Conservation (phyloP, 225 moss, liverwort and hornwort genomes). For the Marchantia polymorpha region DNA sequence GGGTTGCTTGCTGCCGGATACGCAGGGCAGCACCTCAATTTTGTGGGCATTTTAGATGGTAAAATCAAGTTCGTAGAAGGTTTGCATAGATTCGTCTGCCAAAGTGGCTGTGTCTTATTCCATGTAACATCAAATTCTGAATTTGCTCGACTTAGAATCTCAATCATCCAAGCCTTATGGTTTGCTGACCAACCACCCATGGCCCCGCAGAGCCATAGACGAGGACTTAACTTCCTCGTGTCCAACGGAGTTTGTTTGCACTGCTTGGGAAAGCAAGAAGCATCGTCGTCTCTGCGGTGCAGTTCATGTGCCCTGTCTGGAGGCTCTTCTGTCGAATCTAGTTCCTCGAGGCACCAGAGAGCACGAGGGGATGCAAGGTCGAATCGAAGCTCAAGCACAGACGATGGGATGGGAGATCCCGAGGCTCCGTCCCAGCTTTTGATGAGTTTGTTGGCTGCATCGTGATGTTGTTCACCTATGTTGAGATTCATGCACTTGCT, state of each 20-base stretch:
- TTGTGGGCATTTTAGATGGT: constrained; percentile 14
- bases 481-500: neutral
- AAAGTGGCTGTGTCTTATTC: constrained; percentile 1
- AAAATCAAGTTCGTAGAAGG: neutral
- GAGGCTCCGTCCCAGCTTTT: neutral
- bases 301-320: too few relatives aligned
- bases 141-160: constrained; percentile 4
- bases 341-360: neutral
- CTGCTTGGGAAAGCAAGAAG: neutral
- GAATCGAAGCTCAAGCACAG: neutral
- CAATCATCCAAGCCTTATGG: neutral
- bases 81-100: constrained; percentile 17
- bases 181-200: neutral
- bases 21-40: constrained; percentile 14
- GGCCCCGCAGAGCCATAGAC: neutral
- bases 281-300: neutral
- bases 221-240: neutral
- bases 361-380: neutral
- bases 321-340: neutral
- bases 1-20: constrained; percentile 23
- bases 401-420: neutral
- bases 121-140: constrained; percentile 5
- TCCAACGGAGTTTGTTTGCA: neutral
- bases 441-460: neutral
- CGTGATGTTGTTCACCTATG: too few relatives aligned